phyloP scores from a whole-genome alignment of 1,284 basidiomycete genomes.

The Ceratobasidium sp. region DNA sequence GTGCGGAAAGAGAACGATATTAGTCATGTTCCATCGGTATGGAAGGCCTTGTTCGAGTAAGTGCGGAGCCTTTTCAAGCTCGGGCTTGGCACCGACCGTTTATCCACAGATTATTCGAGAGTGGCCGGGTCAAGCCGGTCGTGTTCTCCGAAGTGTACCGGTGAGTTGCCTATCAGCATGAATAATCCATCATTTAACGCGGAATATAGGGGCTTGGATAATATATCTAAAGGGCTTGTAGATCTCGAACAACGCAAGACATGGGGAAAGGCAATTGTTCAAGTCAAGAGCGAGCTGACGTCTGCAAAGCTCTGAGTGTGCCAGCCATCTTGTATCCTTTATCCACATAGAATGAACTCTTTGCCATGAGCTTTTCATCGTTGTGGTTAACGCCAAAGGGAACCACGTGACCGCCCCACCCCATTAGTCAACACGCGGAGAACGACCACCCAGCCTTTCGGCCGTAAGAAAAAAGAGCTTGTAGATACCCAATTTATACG shows the following conservation, averaged over 20 bases:
- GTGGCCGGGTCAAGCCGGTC: slow-evolving; percentile 72
- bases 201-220: slow-evolving; percentile 56
- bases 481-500: slow-evolving; percentile 22
- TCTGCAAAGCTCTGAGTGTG: slow-evolving; percentile 46
- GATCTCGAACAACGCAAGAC: slow-evolving; percentile 79
- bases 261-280: slow-evolving; percentile 89
- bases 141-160: slow-evolving; percentile 74
- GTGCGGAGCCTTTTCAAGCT: slow-evolving; percentile 45
- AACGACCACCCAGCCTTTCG: slow-evolving; percentile 35
- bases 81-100: slow-evolving; percentile 14
- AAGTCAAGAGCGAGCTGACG: slow-evolving; percentile 60
- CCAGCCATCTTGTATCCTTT: neutral
- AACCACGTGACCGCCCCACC: slow-evolving; percentile 8
- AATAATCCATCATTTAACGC: neutral
- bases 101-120: slow-evolving; percentile 65
- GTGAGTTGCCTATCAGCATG: slow-evolving; percentile 41
- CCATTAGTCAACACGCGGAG: slow-evolving; percentile 30
- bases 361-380: too few species aligned
- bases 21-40: slow-evolving; percentile 68
- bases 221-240: slow-evolving; percentile 68
- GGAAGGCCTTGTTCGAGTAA: slow-evolving; percentile 74
- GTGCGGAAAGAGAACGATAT: slow-evolving; percentile 68
- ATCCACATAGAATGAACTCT: neutral
- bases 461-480: slow-evolving; percentile 29
- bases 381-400: neutral